phyloP scores from a whole-genome alignment of 306 rosid species.

The Dicorynia guianensis region DNA sequence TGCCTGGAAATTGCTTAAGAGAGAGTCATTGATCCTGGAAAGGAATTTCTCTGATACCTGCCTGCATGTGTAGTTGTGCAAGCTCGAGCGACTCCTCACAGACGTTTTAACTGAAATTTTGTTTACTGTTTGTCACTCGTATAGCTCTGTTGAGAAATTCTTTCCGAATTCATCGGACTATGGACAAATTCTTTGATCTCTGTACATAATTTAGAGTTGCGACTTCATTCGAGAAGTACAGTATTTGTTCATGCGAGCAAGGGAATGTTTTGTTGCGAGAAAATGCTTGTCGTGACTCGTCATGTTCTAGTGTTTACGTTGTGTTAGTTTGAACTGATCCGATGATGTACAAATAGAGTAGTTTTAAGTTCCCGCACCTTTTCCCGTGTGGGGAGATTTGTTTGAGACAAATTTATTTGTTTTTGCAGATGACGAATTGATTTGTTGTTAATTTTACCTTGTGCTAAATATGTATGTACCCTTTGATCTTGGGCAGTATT shows the following conservation, averaged over 20 bases:
- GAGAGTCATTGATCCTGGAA: constrained; percentile 54
- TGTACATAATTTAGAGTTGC: constrained; percentile 74
- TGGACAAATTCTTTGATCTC: constrained; percentile 60
- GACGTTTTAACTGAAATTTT: constrained; percentile 47
- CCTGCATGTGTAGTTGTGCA: constrained; percentile 53
- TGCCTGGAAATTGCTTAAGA: constrained; percentile 91
- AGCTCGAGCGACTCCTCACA: constrained; percentile 60
- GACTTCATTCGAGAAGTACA: constrained; percentile 51
- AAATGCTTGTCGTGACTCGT: constrained; percentile 36
- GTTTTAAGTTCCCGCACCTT: constrained; percentile 43
- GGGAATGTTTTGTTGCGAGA: constrained; percentile 45
- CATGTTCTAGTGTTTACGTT: constrained; percentile 45
- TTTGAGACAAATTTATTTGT: constrained; percentile 56
- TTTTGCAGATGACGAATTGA: neutral
- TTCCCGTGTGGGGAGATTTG: constrained; percentile 69
- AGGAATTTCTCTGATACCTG: constrained; percentile 32
- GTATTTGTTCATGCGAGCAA: constrained; percentile 37
- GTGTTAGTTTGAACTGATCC: constrained; percentile 50
- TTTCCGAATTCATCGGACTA: constrained; percentile 62
- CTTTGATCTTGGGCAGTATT: constrained; percentile 51
- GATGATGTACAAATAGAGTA: constrained; percentile 46
- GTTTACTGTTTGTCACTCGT: constrained; percentile 55
- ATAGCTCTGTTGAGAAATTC: constrained; percentile 59
- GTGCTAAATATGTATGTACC: constrained; percentile 48
- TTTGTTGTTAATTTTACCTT: constrained; percentile 42